Percentiles rank a stretch among this genome's conserved stretches.
These are phyloP conservation scores for Gautieria morchelliformis DNA, from an alignment of 768 basidiomycete species.

Conservation along the genomic window DNA sequence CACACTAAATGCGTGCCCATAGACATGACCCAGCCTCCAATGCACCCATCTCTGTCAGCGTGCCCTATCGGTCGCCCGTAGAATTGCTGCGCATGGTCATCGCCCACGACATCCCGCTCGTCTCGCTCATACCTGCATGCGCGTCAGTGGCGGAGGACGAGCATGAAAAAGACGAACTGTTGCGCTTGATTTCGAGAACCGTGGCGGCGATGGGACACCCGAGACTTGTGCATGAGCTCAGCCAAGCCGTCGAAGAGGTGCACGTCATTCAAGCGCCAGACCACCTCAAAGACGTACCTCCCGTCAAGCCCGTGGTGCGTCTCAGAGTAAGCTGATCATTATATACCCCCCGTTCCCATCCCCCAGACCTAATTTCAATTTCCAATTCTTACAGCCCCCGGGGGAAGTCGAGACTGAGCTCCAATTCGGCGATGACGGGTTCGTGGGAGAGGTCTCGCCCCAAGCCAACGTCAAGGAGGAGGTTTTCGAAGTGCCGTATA, in stretches of 20 bases:
- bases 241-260: slow-evolving; percentile 36
- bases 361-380: background rate
- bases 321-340: slow-evolving; percentile 24
- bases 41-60: slow-evolving; percentile 7
- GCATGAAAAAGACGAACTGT: slow-evolving; percentile 27
- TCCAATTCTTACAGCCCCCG: background rate
- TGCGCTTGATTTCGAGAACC: slow-evolving; percentile 46
- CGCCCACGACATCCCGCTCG: slow-evolving; percentile 38
- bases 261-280: slow-evolving; percentile 29
- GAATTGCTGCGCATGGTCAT: slow-evolving; percentile 37
- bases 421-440: slow-evolving; percentile 9
- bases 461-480: slow-evolving; percentile 9
- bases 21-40: slow-evolving; percentile 31
- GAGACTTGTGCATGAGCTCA: slow-evolving; percentile 45
- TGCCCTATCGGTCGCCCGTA: slow-evolving; percentile 7
- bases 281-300: slow-evolving; percentile 43
- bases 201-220: slow-evolving; percentile 48
- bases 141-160: slow-evolving; percentile 42
- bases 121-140: slow-evolving; percentile 43
- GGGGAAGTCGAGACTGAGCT: slow-evolving; percentile 9
- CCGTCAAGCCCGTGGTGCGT: slow-evolving; percentile 50
- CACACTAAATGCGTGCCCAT: slow-evolving; percentile 4
- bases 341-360: background rate
- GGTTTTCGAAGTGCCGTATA: slow-evolving; percentile 52
- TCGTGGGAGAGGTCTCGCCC: background rate